Base-by-base conservation (phyloP, 345 rosid species). In the Linum lewisii region DNA sequence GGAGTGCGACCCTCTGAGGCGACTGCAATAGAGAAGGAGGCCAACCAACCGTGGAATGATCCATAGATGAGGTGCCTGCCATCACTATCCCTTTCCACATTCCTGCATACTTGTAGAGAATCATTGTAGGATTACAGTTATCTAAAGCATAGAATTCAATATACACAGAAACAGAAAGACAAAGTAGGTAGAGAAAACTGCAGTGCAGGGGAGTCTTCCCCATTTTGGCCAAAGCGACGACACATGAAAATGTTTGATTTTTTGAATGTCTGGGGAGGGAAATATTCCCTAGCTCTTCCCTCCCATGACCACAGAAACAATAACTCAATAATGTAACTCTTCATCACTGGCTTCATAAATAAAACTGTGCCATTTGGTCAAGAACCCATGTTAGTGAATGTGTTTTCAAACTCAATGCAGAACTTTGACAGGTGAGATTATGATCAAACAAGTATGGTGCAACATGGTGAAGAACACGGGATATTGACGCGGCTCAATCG, bases 401-500 rank as follows among this genome's bases (percentile, higher is more conserved):
- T 18, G 58, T 37, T 29, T 29, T 29, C 34, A 1, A 29, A 4
- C 5, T 29, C 34, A 29, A 29, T 29, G 34, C 34, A 29, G 34
- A 5, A 29, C 5, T 29, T 0, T 29, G 34, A 29, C 5, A 29
- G 5, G 34, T 29, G n/a, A 29, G 34, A 29, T 8, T 29, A 29
- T 29, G 34, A 29, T 29, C 34, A 29, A 29, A 29, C 34, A n/a
- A n/a, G n/a, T n/a, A n/a, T 29, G 34, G 34, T 29, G 4, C 21
- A 58, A 58, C 6, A 21, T 4, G 6, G 49, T 50, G 20, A 32
- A 21, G 14, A 25, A 18, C 14, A 60, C 84, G 89, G 81, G 96
- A 89, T 89, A 86, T 89, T 89, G 96, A 90, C 94, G 84, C 96
- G 94, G 96, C 94, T 89, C 96, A 89, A 89, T 86, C 91, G 77